Evolutionary conservation across 768 basidiomycete species (phyloP).

Genomic region (Phallus indusiatus): DNA sequence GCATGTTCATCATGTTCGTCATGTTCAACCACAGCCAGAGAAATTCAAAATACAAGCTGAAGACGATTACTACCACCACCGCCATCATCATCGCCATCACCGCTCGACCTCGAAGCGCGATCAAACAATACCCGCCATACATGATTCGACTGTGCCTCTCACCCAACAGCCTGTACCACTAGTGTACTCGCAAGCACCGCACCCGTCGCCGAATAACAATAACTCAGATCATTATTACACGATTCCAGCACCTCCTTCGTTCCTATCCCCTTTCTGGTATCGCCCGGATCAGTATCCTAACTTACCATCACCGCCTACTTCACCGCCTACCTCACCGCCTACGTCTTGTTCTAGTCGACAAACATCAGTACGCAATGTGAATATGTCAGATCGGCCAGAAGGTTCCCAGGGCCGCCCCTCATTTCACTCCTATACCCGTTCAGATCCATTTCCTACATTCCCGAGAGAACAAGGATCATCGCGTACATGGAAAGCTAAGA

Average conservation of each 20-base stretch:
- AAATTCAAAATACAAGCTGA: not conserved
- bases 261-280: constrained; percentile 10
- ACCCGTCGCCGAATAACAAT: not conserved
- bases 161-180: not conserved
- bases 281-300: constrained; percentile 2
- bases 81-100: not conserved
- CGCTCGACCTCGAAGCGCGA: not conserved
- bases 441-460: constrained; percentile 2
- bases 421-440: not conserved
- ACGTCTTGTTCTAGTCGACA: not conserved
- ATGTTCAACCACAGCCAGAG: not conserved
- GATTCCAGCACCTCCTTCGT: constrained; percentile 5
- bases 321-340: not conserved
- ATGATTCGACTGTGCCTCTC: not conserved
- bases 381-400: not conserved
- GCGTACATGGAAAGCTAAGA: not conserved
- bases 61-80: not conserved
- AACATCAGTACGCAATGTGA: not conserved
- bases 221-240: not conserved
- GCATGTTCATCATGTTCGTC: not conserved
- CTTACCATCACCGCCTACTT: not conserved
- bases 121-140: constrained; percentile 2
- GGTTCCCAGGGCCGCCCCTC: not conserved
- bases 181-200: not conserved
- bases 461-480: not conserved